These are phyloP conservation scores for Stentor coeruleus DNA, from an alignment of 73 alveolate genomes.

Conservation along the genomic window DNA sequence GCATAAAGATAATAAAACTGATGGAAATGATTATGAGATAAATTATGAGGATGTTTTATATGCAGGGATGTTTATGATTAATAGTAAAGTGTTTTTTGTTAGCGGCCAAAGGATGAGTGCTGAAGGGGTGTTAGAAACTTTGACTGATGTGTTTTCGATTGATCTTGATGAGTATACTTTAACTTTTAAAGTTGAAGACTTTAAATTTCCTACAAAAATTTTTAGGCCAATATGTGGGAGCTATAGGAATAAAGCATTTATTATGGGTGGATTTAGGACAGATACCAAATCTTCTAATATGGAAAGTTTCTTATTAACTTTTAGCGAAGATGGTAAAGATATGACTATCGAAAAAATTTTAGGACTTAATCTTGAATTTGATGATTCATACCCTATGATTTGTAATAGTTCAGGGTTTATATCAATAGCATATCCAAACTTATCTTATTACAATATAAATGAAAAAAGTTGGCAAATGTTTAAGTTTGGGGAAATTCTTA, in stretches of 20 bases:
- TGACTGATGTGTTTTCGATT: not conserved
- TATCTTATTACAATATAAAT: not conserved
- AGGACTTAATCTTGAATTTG: not conserved
- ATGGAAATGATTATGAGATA: not conserved
- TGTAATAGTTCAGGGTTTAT: not conserved
- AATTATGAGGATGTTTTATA: not conserved
- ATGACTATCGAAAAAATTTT: not conserved
- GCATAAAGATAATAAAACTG: not conserved
- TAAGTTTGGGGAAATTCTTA: not conserved
- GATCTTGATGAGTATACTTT: not conserved
- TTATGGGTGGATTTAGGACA: not conserved
- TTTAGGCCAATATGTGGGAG: constrained; percentile 11
- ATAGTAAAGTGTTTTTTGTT: not conserved
- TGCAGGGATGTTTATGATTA: constrained; percentile 17
- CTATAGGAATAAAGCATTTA: not conserved
- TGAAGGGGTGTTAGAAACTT: not conserved
- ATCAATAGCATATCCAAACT: not conserved
- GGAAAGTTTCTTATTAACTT: not conserved
- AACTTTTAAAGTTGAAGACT: not conserved
- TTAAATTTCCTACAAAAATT: constrained; percentile 1
- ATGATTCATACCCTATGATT: not conserved
- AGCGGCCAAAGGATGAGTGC: not conserved
- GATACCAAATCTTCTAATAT: not conserved
- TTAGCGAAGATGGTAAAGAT: not conserved
- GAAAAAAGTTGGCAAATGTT: not conserved